Evolutionary conservation across 2,329 filamentous ascomycete species (phyloP).

Genomic region (Ophiostoma tasmaniense): DNA sequence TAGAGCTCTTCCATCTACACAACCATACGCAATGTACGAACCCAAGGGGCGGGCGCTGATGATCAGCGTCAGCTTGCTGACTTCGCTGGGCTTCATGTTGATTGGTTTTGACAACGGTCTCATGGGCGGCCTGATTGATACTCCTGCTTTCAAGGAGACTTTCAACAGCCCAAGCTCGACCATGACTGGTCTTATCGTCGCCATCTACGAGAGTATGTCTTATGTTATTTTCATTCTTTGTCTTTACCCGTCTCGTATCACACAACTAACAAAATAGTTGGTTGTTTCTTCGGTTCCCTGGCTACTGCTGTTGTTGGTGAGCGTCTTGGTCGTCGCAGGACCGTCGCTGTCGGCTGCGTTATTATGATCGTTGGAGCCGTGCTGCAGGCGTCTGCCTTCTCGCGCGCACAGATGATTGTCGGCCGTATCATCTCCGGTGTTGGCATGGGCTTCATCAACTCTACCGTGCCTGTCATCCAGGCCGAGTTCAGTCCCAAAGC

Average conservation of each 20-base stretch:
- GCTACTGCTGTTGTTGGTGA: slow-evolving; percentile 29
- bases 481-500: slow-evolving; percentile 26
- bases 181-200: slow-evolving; percentile 17
- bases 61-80: slow-evolving; percentile 14
- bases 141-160: slow-evolving; percentile 11
- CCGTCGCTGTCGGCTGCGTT: slow-evolving; percentile 27
- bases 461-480: slow-evolving; percentile 30
- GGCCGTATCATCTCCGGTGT: slow-evolving; percentile 32
- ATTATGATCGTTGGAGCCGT: slow-evolving; percentile 29
- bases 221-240: neutral
- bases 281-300: slow-evolving; percentile 47
- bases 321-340: slow-evolving; percentile 28
- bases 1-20: neutral
- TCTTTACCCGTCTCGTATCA: neutral
- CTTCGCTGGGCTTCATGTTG: slow-evolving; percentile 17
- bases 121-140: slow-evolving; percentile 16
- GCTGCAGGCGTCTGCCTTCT: slow-evolving; percentile 30
- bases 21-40: slow-evolving; percentile 13
- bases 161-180: slow-evolving; percentile 13
- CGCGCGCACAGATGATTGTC: slow-evolving; percentile 34
- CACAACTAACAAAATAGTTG: slow-evolving; percentile 28
- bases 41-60: slow-evolving; percentile 10
- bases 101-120: slow-evolving; percentile 17
- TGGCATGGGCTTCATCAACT: slow-evolving; percentile 33
- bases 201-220: slow-evolving; percentile 34